phyloP scores from a whole-genome alignment of 2,329 filamentous ascomycete species.

The Talaromyces sp. region DNA sequence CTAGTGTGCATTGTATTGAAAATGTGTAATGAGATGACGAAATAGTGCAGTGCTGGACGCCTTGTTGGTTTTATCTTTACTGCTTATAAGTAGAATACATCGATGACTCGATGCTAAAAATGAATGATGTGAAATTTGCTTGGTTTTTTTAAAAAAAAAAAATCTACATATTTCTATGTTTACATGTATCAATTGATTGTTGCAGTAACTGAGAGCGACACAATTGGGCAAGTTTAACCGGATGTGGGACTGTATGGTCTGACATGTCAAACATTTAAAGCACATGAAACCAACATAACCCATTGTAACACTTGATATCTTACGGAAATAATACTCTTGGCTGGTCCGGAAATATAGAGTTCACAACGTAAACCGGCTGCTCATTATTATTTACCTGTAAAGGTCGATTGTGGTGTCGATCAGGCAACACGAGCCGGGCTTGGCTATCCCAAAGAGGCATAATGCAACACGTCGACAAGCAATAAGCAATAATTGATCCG shows the following conservation, averaged over 20 bases:
- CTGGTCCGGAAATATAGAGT: not conserved
- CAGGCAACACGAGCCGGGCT: not conserved
- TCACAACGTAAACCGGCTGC: not conserved
- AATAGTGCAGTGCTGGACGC: not conserved
- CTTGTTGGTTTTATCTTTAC: not conserved
- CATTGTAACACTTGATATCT: not conserved
- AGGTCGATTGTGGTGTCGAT: not conserved
- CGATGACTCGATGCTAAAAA: not conserved
- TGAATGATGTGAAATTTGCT: not conserved
- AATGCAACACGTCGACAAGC: not conserved
- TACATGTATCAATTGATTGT: too few species aligned
- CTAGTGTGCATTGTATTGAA: not conserved
- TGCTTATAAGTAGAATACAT: not conserved
- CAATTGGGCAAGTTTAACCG: not conserved
- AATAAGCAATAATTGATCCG: not conserved
- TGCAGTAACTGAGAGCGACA: not conserved
- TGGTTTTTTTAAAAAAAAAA: too few species aligned
- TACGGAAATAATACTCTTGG: not conserved
- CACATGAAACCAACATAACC: not conserved
- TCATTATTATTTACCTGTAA: not conserved
- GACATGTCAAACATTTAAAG: not conserved
- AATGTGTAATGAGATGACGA: not conserved
- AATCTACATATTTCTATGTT: not conserved
- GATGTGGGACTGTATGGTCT: not conserved
- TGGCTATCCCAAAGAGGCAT: not conserved